phyloP scores from a whole-genome alignment of 805 yeast species.

The Suhomyces pyralidae region DNA sequence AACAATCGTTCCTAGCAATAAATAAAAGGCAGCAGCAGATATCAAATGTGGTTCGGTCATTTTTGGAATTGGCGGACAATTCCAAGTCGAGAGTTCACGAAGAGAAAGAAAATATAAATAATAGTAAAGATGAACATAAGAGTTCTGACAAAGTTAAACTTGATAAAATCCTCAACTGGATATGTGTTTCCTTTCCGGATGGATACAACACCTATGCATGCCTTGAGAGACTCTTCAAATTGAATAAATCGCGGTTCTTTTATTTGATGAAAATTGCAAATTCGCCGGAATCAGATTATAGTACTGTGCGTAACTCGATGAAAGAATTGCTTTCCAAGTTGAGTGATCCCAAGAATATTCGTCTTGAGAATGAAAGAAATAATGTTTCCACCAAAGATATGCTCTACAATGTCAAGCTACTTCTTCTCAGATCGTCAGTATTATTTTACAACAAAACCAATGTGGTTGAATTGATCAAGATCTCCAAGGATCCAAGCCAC shows the following conservation, averaged over 20 bases:
- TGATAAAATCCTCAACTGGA: constrained; percentile 60
- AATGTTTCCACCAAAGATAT: constrained; percentile 47
- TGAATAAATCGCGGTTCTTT: constrained; percentile 58
- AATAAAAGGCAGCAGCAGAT: constrained; percentile 64
- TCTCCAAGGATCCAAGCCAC: constrained; percentile 35
- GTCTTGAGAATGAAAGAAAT: constrained; percentile 23
- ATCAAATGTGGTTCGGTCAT: constrained; percentile 48
- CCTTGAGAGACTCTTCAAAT: constrained; percentile 48
- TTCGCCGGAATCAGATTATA: constrained; percentile 56
- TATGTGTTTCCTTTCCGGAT: constrained; percentile 56
- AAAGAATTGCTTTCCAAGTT: constrained; percentile 60
- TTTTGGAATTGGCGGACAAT: constrained; percentile 46
- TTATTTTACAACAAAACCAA: constrained; percentile 65
- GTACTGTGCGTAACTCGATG: constrained; percentile 56
- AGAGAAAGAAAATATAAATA: constrained; percentile 12
- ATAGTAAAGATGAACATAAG: constrained; percentile 1
- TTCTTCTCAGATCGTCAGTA: constrained; percentile 60
- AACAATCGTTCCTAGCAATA: constrained; percentile 65
- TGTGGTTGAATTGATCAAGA: constrained; percentile 50
- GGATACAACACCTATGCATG: constrained; percentile 46
- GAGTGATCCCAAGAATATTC: constrained; percentile 49
- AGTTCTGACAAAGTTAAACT: constrained; percentile 31
- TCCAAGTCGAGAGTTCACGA: constrained; percentile 11
- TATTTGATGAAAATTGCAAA: constrained; percentile 54
- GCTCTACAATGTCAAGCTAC: constrained; percentile 50